Evolutionary conservation across 768 basidiomycete genomes (phyloP).

Genomic region (Tephrocybe sp.): DNA sequence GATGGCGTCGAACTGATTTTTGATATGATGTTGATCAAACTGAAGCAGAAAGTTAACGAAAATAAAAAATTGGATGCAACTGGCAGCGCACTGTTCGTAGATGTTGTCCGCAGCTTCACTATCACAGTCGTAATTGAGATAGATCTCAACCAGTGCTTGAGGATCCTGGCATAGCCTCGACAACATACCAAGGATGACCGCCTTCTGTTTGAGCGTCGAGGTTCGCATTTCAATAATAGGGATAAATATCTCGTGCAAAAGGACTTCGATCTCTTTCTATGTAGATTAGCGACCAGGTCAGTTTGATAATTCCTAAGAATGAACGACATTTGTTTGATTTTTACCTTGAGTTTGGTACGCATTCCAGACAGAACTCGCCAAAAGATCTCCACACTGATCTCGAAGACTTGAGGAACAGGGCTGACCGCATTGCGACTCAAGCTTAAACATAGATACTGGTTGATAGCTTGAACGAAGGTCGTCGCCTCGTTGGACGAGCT

Average conservation of each 20-base stretch:
- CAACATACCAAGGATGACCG: constrained; percentile 85
- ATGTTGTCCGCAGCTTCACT: constrained; percentile 93
- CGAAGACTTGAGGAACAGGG: constrained; percentile 94
- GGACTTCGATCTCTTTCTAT: constrained; percentile 98
- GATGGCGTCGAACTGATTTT: constrained; percentile 73
- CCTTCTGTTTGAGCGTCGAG: constrained; percentile 93
- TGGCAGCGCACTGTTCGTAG: constrained; percentile 80
- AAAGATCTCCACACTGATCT: constrained; percentile 97
- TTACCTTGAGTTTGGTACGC: constrained; percentile 92
- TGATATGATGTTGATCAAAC: constrained; percentile 85
- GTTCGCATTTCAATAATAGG: constrained; percentile 98
- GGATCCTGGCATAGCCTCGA: constrained; percentile 90
- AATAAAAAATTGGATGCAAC: background rate
- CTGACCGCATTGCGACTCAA: constrained; percentile 94
- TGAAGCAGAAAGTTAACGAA: constrained; percentile 9
- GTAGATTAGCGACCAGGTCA: constrained; percentile 4
- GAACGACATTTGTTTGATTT: constrained; percentile 12
- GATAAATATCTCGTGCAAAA: constrained; percentile 98
- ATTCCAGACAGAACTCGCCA: constrained; percentile 94
- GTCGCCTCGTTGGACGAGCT: constrained; percentile 85
- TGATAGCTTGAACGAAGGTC: constrained; percentile 88
- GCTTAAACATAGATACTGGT: constrained; percentile 92
- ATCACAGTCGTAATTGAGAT: constrained; percentile 99
- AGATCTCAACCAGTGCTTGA: constrained; percentile 95
- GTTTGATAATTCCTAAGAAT: constrained; percentile 2